Evolutionary conservation across 331 rosid genomes (phyloP), one percentile per base, ranked within the genome.

Genomic region (Spiraea crenata): DNA sequence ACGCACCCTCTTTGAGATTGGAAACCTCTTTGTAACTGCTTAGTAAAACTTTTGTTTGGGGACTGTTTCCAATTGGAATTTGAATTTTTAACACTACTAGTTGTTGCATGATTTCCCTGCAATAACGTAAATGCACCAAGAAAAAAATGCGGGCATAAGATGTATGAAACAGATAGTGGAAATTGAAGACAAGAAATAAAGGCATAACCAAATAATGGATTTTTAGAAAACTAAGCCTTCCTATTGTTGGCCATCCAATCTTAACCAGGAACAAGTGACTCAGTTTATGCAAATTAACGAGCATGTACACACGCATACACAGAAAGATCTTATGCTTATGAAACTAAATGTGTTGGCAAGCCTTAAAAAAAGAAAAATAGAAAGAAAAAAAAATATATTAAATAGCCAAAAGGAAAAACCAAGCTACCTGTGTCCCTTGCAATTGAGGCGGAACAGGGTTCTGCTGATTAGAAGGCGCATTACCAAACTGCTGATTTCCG

Each of bases 21-120:
- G 14, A 70, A 73, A 69, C 86, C 89, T 77, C 81, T 75, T 54
- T 77, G 87, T 68, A 80, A 82, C 64, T 83, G 86, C 71, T 79
- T 89, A 50, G 71, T 74, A 70, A 86, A 83, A 76, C 67, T 83
- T 67, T 79, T 85, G 74, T 48, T 67, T 17, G 85, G 75, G 9
- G 81, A 83, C 70, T 80, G 82, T 73, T 87, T 87, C 79, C 87
- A 67, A 7, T 81, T 73, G 51, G 89, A 78, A 66, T 83, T 83
- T 20, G 88, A 83, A 74, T 34, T 73, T 74, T 83, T 65, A 72
- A 60, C 67, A 19, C 85, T 87, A 44, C 62, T 45, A 41, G 45
- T 67, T 69, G 74, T 71, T 14, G 37, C 42, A 66, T 82, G 73
- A 72, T 79, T 84, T 31, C 67, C 92, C 99, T 93, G 87, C 70